Base-by-base conservation (phyloP, 1,139 yeast species). In the Suhomyces coccinellae region DNA sequence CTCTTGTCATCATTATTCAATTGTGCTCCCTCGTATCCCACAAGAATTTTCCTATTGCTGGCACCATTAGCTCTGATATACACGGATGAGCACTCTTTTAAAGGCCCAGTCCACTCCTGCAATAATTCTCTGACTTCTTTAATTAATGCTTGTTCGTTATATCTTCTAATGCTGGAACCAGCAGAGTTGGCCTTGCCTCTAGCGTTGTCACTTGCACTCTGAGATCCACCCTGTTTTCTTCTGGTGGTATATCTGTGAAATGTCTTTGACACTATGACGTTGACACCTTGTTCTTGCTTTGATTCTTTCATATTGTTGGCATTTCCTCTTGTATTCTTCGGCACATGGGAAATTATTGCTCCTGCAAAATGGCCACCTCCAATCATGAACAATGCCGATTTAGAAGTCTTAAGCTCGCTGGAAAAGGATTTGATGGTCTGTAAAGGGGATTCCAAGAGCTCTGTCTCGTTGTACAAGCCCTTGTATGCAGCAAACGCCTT, bases 351-450 rank as follows among this genome's bases (percentile, higher is more conserved):
- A 11, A 95, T 75, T 36, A 93, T 85, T 0, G 97, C 97, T 11
- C 95, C 99, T 0, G 98, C 96, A 71, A 93, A 95, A 67, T 95
- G 98, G 34, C 99, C 99, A 39, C 99, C 98, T 10, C 98, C 98
- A 46, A 93, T 80, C 97, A 95, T 89, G 52, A 93, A 79, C 12
- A 93, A 67, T 1, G 96, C 96, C 3, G 88, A 88, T 49, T 75
- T 72, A 3, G 68, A 54, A 7, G 50, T 51, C 4, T 59, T 54
- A 11, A 55, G 52, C 15, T 50, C 43, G 8, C 51, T 33, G 27
- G 71, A 66, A 60, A 70, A 61, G 10, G 45, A 54, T 44, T 58
- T 61, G 34, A 81, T 63, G 2, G 77, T 67, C 24, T 60, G 65
- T 16, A 78, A 56, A 0, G 85, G 89, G 34, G 63, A 59, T 6